phyloP scores from a whole-genome alignment of 2,329 filamentous ascomycete species.

The Fusarium sp. region DNA sequence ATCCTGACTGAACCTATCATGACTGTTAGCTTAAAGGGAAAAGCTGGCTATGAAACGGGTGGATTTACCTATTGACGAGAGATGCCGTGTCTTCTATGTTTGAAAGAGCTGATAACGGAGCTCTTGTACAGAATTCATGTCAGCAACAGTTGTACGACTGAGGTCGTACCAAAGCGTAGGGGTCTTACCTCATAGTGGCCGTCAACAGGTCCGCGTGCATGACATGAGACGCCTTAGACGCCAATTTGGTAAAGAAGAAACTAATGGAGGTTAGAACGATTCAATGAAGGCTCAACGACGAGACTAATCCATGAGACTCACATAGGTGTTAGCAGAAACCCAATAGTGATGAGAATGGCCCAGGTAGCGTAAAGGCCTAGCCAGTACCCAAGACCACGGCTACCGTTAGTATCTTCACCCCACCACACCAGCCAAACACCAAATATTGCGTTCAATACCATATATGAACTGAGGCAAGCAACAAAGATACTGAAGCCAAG shows the following conservation, averaged over 20 bases:
- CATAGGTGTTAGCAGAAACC: not conserved
- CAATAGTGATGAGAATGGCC: not conserved
- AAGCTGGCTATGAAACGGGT: no score
- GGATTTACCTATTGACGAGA: slow-evolving; percentile 1
- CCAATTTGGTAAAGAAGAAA: slow-evolving; percentile 3
- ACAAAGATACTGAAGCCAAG: not conserved
- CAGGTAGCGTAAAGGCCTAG: slow-evolving; percentile 7
- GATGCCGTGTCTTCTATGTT: not conserved
- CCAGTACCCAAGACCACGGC: slow-evolving; percentile 3
- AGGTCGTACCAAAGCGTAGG: no score
- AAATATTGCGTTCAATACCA: slow-evolving; percentile 1
- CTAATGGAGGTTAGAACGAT: not conserved
- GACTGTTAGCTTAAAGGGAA: no score
- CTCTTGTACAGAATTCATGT: not conserved
- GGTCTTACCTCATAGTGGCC: not conserved
- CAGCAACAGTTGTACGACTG: no score
- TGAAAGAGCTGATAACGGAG: not conserved
- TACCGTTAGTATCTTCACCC: not conserved
- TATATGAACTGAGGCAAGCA: not conserved
- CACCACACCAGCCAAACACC: slow-evolving; percentile 14
- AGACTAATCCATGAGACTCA: not conserved
- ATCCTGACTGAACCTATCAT: slow-evolving; percentile 2
- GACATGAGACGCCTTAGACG: not conserved
- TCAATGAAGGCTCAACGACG: no score
- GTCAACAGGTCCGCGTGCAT: not conserved